phyloP scores from a whole-genome alignment of 306 rosid genomes.

The Lathyrus sativus region DNA sequence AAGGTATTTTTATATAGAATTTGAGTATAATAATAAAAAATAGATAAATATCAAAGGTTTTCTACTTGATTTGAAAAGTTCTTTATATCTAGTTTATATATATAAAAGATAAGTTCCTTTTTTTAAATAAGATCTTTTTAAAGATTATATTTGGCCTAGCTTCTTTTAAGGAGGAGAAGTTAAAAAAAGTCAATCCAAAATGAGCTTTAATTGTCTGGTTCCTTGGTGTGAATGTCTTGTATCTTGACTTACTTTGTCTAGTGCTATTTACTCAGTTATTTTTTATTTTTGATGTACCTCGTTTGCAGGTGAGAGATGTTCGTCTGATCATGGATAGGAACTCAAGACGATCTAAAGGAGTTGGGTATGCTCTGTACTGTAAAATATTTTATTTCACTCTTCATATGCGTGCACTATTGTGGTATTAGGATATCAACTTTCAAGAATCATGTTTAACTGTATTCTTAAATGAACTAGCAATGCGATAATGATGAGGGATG shows the following conservation, averaged over 20 bases:
- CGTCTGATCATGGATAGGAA: conserved; percentile 99
- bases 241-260: conserved; percentile 9
- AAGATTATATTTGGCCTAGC: too few species aligned
- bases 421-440: conserved; percentile 65
- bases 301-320: conserved; percentile 94
- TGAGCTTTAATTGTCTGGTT: conserved; percentile 40
- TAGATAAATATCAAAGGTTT: too few species aligned
- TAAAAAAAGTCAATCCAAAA: too few species aligned
- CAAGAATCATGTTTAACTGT: conserved; percentile 94
- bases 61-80: too few species aligned
- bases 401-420: conserved; percentile 55
- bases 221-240: conserved; percentile 23
- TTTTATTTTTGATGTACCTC: conserved; percentile 16
- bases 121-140: too few species aligned
- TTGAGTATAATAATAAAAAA: too few species aligned
- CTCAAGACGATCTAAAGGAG: conserved; percentile 99
- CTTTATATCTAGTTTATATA: too few species aligned
- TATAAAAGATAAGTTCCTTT: too few species aligned
- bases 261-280: conserved; percentile 3
- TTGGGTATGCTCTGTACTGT: conserved; percentile 78
- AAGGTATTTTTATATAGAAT: neutral
- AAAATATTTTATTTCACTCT: conserved; percentile 31
- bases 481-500: conserved; percentile 99
- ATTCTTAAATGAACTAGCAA: conserved; percentile 99
- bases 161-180: too few species aligned